Base-by-base conservation (phyloP, 192 early-diverging fungal genomes). In the Phlyctochytrium arcticum region DNA sequence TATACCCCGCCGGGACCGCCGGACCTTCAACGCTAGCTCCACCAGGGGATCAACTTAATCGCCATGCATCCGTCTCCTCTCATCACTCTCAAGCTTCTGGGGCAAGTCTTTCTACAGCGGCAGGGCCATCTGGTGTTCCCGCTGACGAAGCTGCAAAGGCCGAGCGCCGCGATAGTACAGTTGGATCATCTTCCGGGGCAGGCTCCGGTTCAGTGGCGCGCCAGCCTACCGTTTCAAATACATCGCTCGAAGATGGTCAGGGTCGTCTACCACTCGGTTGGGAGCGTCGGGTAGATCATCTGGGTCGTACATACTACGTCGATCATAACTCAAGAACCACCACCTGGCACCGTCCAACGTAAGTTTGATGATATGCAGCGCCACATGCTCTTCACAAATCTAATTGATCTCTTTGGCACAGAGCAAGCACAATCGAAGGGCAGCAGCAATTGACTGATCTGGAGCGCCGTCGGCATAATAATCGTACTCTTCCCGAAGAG, bases 301-400 rank as follows among this genome's bases (percentile, higher is more conserved):
- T 95, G 46, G 91, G 93, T 7, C 86, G 96, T 3, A 88, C 89
- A 5, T 99, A 99, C 83, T 99, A 95, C 77, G 94, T 99, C 21
- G 95, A 99, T 76, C 96, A 99, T 72, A 97, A 92, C 74, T 89
- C 85, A n/a, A 85, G 95, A 34, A 89, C 88, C 12, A 99, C 96
- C 6, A 97, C 96, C 12, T 99, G 96, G 96, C 87, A 85, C 55
- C 75, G 80, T 27, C 81, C 83, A 57, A 62, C 59, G 78, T 76
- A 54, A 57, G 69, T 54, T 55, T 61, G 29, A 27, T 62, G 53
- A 32, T 3, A 21, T 17, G 32, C 37, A 21, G 53, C 30, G 29
- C 30, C 26, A 4, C 35, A 15, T 56, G 4, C 23, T 50, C 39
- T 26, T 6, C 30, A 69, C 21, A 36, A 17, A n/a, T n/a, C n/a